Conservation (phyloP, 371 early-diverging fungal genomes). For the Mucor lusitanicus region DNA sequence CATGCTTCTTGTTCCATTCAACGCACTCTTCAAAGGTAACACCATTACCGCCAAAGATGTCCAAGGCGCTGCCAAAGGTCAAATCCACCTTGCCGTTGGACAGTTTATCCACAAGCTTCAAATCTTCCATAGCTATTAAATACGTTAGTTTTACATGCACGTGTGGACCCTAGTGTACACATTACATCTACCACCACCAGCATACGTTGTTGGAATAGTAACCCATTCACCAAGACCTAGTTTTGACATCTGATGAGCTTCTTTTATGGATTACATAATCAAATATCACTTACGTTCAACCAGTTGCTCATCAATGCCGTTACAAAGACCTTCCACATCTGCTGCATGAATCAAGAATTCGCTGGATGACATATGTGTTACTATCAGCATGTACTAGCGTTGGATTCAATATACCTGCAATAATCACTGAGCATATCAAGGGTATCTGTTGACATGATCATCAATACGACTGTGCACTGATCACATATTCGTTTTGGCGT, state of each 20-base stretch:
- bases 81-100: conserved; percentile 89
- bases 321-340: conserved; percentile 95
- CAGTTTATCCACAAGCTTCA: conserved; percentile 76
- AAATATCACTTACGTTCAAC: conserved; percentile 62
- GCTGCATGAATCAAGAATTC: conserved; percentile 98
- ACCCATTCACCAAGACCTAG: conserved; percentile 82
- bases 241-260: background rate
- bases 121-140: conserved; percentile 66
- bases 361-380: conserved; percentile 29
- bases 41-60: conserved; percentile 93
- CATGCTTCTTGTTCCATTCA: conserved; percentile 62
- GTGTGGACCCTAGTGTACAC: conserved; percentile 7
- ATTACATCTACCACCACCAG: conserved; percentile 88
- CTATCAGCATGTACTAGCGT: background rate
- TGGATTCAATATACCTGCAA: conserved; percentile 63
- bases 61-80: conserved; percentile 95
- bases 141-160: background rate
- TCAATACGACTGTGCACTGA: background rate
- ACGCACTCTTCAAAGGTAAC: conserved; percentile 86
- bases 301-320: conserved; percentile 89
- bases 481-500: background rate
- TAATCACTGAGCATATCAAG: conserved; percentile 66
- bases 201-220: conserved; percentile 92
- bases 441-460: conserved; percentile 32
- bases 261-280: no score